phyloP scores from a whole-genome alignment of 2,329 filamentous ascomycete genomes.

The Aspergillus intermedius region DNA sequence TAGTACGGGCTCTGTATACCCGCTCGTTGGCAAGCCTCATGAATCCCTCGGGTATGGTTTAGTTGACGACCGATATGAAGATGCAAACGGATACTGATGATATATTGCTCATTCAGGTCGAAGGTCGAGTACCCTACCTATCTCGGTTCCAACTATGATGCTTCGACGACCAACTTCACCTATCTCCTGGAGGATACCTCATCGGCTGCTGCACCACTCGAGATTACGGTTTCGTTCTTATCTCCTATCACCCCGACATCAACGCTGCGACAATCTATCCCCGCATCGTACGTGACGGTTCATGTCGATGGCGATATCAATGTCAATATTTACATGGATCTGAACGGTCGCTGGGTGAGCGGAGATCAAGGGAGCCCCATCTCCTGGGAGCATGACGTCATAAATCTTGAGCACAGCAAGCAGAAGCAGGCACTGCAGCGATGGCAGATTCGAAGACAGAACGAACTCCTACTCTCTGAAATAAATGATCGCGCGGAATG shows the following conservation, averaged over 20 bases:
- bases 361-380: constrained; percentile 64
- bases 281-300: constrained; percentile 72
- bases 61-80: neutral
- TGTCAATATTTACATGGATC: constrained; percentile 57
- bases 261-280: constrained; percentile 70
- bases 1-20: constrained; percentile 54
- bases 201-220: constrained; percentile 38
- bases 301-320: constrained; percentile 61
- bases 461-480: constrained; percentile 67
- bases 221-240: constrained; percentile 59
- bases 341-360: constrained; percentile 76
- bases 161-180: constrained; percentile 63
- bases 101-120: constrained; percentile 36
- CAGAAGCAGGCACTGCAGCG: constrained; percentile 37
- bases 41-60: constrained; percentile 40
- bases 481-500: constrained; percentile 70
- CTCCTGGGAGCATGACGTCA: constrained; percentile 58
- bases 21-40: constrained; percentile 59
- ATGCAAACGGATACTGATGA: constrained; percentile 1
- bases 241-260: constrained; percentile 77
- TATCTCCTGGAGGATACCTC: constrained; percentile 48
- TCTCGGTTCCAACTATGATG: constrained; percentile 59
- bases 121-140: constrained; percentile 55
- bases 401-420: constrained; percentile 33
- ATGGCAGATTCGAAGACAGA: constrained; percentile 38